Base-by-base conservation (phyloP, 192 early-diverging fungal species). In the Rhizophagus prolifer region DNA sequence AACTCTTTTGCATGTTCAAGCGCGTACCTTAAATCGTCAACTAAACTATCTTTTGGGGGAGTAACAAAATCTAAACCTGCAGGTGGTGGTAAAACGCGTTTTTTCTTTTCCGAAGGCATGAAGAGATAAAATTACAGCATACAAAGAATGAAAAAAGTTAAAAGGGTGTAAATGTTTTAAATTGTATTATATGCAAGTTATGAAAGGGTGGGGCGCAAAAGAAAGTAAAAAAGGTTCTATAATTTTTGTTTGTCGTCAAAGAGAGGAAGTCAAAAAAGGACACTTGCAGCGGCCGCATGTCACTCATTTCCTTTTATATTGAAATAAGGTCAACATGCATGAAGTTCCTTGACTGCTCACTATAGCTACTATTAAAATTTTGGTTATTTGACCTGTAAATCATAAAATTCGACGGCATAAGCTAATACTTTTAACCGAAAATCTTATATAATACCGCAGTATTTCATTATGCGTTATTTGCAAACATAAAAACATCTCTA, bases 31-130 rank as follows among this genome's bases (percentile, higher is more conserved):
- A 76, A 68, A 41, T 76, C 75, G 5, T 76, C 75, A 38, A 76
- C 54, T 21, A 76, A 54, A 66, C 21, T 58, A 76, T 76, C 75
- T 38, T 58, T 58, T 21, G 75, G 75, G 10, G 46, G 50, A 36
- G 65, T 59, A 68, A 9, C 16, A 16, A 58, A 67, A 28, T 76
- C 64, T 68, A 76, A 41, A 25, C 65, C 75, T 23, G 23, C n/a
- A n/a, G 75, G 75, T 25, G 65, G 75, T 36, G 50, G 50, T 16
- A 76, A 34, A 34, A 25, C 16, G 65, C 31, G 23, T 68, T 68
- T 76, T 38, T 59, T 76, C 31, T 68, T 76, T 30, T 76, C 75
- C 10, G 75, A 58, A 68, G 65, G 65, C 75, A 76, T 76, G 68
- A 34, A 47, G 23, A 46, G 41, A 67, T 8, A 67, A 36, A 66